phyloP scores from a whole-genome alignment of 306 rosid genomes.

The Cucumis hystrix region DNA sequence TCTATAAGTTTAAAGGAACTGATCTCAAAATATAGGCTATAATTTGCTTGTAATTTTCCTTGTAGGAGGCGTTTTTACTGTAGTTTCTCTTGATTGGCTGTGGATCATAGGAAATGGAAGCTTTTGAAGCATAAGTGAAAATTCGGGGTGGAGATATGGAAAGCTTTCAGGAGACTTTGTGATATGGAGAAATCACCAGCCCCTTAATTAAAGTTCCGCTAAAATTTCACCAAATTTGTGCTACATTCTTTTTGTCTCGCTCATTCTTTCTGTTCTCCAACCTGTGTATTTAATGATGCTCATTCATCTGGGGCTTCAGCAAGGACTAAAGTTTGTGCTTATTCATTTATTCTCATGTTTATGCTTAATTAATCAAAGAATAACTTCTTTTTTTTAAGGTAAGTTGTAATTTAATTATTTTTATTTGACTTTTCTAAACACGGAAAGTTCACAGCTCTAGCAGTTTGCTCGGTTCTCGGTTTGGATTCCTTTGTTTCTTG shows the following conservation, averaged over 20 bases:
- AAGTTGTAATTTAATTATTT: not conserved
- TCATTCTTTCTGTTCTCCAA: not conserved
- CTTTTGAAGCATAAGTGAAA: conserved; percentile 6
- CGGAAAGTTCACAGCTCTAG: conserved; percentile 50
- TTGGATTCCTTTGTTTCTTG: conserved; percentile 68
- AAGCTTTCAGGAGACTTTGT: not conserved
- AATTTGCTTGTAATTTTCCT: conserved; percentile 58
- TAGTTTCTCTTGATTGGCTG: conserved; percentile 63
- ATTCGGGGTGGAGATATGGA: not conserved
- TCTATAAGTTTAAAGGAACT: not conserved
- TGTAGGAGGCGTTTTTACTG: conserved; percentile 43
- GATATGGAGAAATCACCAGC: not conserved
- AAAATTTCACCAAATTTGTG: not conserved
- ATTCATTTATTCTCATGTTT: not conserved
- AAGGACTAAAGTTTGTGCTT: conserved; percentile 30
- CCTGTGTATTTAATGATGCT: not conserved
- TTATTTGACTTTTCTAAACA: conserved; percentile 14
- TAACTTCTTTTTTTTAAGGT: not conserved
- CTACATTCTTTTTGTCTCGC: not conserved
- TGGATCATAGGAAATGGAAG: conserved; percentile 59
- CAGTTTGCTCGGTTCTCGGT: conserved; percentile 70
- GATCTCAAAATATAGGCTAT: not conserved
- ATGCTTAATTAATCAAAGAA: not conserved
- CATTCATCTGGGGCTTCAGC: conserved; percentile 10
- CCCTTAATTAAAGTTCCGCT: not conserved